Conservation (phyloP, 176 grass and related monocot genomes). For the Avena atlantica region DNA sequence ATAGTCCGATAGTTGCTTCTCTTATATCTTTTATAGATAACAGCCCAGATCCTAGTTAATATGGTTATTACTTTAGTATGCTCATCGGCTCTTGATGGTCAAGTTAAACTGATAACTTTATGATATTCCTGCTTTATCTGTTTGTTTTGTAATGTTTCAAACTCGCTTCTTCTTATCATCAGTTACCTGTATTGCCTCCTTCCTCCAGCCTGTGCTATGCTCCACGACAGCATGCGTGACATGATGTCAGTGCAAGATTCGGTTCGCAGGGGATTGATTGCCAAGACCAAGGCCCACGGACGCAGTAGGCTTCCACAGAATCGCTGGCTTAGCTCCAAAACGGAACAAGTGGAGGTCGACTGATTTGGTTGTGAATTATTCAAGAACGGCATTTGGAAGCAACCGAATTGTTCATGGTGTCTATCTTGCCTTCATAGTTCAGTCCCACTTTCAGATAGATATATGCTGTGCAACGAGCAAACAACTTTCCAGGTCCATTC, state of each 20-base stretch:
- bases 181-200: too few species aligned
- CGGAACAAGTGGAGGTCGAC: slow-evolving; percentile 53
- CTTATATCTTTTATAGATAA: not conserved
- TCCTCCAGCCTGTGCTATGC: not conserved
- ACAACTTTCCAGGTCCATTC: not conserved
- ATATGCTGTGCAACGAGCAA: not conserved
- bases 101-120: not conserved
- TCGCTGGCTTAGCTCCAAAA: slow-evolving; percentile 55
- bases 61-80: not conserved
- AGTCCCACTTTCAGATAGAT: not conserved
- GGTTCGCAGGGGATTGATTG: slow-evolving; percentile 43
- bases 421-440: not conserved
- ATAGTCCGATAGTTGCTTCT: not conserved
- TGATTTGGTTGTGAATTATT: slow-evolving; percentile 34
- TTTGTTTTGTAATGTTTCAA: too few species aligned
- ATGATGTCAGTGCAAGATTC: slow-evolving; percentile 55
- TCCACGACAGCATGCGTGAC: slow-evolving; percentile 70
- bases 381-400: not conserved
- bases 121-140: not conserved
- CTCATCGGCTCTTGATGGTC: not conserved
- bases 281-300: slow-evolving; percentile 42
- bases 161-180: too few species aligned
- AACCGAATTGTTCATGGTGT: slow-evolving; percentile 2
- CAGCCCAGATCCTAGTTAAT: not conserved
- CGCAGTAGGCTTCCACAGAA: slow-evolving; percentile 38